Evolutionary conservation across 2,329 filamentous ascomycete species (phyloP).

Genomic region (Verticillium longisporum): DNA sequence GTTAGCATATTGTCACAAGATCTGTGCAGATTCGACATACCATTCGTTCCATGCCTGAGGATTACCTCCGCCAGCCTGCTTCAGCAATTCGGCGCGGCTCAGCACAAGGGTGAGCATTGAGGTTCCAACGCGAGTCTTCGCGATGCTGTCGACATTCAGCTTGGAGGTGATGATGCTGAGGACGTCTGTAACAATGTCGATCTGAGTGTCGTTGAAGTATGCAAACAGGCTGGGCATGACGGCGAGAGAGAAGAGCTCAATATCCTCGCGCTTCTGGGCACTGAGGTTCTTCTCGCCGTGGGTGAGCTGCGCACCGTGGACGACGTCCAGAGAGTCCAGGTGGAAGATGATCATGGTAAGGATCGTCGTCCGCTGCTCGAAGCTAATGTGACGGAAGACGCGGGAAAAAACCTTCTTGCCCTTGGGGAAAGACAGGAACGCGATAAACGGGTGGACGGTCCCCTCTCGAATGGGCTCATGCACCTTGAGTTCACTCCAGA

Average conservation of each 20-base stretch:
- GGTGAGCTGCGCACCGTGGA: conserved; percentile 70
- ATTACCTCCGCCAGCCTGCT: conserved; percentile 65
- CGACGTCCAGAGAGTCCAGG: conserved; percentile 85
- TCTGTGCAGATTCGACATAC: conserved; percentile 32
- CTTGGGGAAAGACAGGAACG: conserved; percentile 88
- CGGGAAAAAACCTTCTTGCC: conserved; percentile 94
- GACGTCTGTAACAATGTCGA: conserved; percentile 86
- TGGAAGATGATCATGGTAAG: conserved; percentile 94
- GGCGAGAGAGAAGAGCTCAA: conserved; percentile 81
- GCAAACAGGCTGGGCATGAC: conserved; percentile 87
- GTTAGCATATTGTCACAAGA: conserved; percentile 1
- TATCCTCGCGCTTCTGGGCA: conserved; percentile 75
- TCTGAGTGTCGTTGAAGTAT: conserved; percentile 83
- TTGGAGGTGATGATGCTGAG: conserved; percentile 72
- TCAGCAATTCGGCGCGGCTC: conserved; percentile 87
- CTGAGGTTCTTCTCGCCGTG: conserved; percentile 68
- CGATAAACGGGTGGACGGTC: conserved; percentile 86
- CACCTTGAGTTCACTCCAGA: conserved; percentile 86
- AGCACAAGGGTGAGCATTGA: conserved; percentile 90
- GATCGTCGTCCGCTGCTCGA: conserved; percentile 89
- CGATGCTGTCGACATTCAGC: conserved; percentile 77
- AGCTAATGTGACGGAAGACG: conserved; percentile 87
- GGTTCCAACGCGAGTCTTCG: conserved; percentile 80
- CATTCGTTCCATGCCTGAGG: conserved; percentile 77
- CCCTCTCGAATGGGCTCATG: conserved; percentile 81